Conservation (phyloP, 139 green algal genomes). For the Microglena sp. region DNA sequence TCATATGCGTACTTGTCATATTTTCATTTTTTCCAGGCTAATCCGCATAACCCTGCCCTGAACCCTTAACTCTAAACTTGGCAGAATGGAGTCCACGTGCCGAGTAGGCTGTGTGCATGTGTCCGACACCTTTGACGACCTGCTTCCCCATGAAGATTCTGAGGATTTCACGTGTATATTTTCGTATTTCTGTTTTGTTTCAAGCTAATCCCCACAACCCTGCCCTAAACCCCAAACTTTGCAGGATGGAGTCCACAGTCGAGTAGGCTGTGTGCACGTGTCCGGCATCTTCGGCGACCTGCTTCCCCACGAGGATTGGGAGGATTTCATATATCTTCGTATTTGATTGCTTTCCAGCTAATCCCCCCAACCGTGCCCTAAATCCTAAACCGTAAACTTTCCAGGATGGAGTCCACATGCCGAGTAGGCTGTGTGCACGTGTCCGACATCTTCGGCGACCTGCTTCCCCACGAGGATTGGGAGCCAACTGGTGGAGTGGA, state of each 20-base stretch:
- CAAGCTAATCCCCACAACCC: background rate
- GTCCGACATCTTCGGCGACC: conserved; percentile 20
- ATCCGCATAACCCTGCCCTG: background rate
- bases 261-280: conserved; percentile 36
- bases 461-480: conserved; percentile 28
- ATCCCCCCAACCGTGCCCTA: no score
- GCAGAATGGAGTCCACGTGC: conserved; percentile 28
- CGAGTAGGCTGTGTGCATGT: conserved; percentile 31
- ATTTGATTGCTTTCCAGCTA: no score
- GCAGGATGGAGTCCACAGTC: conserved; percentile 26
- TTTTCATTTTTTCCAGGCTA: background rate
- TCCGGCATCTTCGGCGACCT: conserved; percentile 22
- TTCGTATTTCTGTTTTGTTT: no score
- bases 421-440: conserved; percentile 36
- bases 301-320: conserved; percentile 26
- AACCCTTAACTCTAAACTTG: background rate
- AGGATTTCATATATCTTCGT: no score
- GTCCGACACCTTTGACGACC: conserved; percentile 20
- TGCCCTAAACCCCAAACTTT: background rate
- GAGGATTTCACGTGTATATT: background rate
- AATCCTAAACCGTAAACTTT: no score
- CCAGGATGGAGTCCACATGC: conserved; percentile 29
- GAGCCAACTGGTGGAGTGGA: conserved; percentile 27
- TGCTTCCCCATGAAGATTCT: conserved; percentile 27
- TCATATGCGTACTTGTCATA: no score